Evolutionary conservation across 768 basidiomycete genomes (phyloP).

Genomic region (Calocybe indica): DNA sequence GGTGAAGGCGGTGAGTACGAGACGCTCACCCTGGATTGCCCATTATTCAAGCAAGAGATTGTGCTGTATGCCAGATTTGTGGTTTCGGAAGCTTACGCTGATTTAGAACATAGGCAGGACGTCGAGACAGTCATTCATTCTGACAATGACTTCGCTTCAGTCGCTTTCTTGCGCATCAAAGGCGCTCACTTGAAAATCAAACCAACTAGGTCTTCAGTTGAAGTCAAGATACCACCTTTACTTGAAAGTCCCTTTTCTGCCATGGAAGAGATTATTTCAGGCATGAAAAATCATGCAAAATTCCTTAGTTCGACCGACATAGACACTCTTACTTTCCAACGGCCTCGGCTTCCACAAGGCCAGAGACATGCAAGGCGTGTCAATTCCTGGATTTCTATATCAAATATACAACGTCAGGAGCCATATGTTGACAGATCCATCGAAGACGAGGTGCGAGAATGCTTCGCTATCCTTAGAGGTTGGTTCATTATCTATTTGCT

Average conservation of each 20-base stretch:
- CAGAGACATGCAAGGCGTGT: conserved; percentile 24
- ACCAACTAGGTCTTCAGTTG: conserved; percentile 1
- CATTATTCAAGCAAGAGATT: conserved; percentile 78
- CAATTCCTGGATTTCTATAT: conserved; percentile 60
- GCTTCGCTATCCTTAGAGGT: conserved; percentile 68
- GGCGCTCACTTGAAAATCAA: conserved; percentile 61
- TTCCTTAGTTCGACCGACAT: not conserved
- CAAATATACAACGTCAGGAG: conserved; percentile 41
- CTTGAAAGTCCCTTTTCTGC: conserved; percentile 39
- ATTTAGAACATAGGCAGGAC: conserved; percentile 38
- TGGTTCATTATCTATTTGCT: conserved; percentile 8
- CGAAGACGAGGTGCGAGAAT: conserved; percentile 65
- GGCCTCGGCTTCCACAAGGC: conserved; percentile 8
- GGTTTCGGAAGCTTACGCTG: not conserved
- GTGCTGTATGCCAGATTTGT: conserved; percentile 42
- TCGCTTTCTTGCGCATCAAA: conserved; percentile 85
- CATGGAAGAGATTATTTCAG: conserved; percentile 18
- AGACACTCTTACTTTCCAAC: not conserved
- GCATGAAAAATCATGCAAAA: conserved; percentile 1
- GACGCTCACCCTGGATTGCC: conserved; percentile 84
- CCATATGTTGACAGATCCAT: conserved; percentile 31
- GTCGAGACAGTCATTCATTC: conserved; percentile 72
- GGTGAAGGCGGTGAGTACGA: conserved; percentile 99
- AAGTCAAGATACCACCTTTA: conserved; percentile 40
- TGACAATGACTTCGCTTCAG: conserved; percentile 80